A percentile compares a stretch with the other conserved stretches of the same genome.
These are phyloP conservation scores for Aspergillus udagawae DNA, from an alignment of 2,329 filamentous ascomycete species.

Conservation along the genomic window DNA sequence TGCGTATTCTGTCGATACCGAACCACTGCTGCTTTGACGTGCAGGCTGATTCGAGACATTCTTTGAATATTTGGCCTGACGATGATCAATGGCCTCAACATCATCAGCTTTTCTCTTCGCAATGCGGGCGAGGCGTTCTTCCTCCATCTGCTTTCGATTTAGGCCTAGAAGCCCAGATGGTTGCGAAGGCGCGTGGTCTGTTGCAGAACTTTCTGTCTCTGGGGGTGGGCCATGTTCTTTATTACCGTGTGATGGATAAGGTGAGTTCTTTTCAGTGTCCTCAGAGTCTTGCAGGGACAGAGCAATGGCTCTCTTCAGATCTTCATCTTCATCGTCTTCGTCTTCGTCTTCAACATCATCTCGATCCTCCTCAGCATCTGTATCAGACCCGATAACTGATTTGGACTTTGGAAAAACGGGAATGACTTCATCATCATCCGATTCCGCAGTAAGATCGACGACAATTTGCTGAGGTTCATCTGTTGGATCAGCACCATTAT, in stretches of 20 bases:
- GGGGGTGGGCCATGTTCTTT: neutral
- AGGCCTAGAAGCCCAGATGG: constrained; percentile 49
- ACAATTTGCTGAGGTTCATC: constrained; percentile 9
- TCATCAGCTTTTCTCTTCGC: constrained; percentile 53
- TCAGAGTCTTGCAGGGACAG: constrained; percentile 28
- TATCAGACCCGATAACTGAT: constrained; percentile 24
- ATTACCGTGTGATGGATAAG: neutral
- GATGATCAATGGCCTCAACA: constrained; percentile 25
- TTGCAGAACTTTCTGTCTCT: neutral
- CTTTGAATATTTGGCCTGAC: constrained; percentile 21
- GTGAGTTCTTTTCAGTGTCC: constrained; percentile 5
- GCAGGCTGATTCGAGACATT: constrained; percentile 4
- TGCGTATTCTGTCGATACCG: neutral
- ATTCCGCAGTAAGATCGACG: constrained; percentile 33
- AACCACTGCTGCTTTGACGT: constrained; percentile 1
- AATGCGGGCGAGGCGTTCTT: constrained; percentile 69
- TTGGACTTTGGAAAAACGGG: constrained; percentile 25
- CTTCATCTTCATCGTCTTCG: constrained; percentile 25
- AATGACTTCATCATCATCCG: constrained; percentile 24
- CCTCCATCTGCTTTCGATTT: constrained; percentile 79
- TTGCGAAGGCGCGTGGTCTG: neutral
- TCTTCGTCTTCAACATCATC: constrained; percentile 10
- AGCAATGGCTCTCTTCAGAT: constrained; percentile 33
- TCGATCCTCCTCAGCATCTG: constrained; percentile 15
- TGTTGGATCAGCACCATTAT: neutral